Evolutionary conservation across 345 rosid genomes (phyloP).

Genomic region (Eucalyptus regnans): DNA sequence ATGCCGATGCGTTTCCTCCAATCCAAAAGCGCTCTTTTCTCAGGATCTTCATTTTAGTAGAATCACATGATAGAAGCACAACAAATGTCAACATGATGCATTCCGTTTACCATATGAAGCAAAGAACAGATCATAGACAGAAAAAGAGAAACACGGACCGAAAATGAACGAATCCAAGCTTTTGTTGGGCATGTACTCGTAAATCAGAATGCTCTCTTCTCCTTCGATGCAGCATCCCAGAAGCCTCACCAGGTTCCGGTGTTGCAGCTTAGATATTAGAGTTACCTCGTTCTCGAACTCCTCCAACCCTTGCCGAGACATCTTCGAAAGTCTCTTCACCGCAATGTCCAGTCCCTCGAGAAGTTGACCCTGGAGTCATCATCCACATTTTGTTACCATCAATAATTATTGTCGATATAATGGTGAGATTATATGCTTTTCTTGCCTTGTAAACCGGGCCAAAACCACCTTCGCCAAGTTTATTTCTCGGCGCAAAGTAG

Average conservation of each 20-base stretch:
- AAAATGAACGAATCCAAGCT: constrained; percentile 6
- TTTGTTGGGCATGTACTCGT: neutral
- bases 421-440: neutral
- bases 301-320: constrained; percentile 9
- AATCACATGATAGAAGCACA: neutral
- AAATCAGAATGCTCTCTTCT: neutral
- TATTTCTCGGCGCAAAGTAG: constrained; percentile 17
- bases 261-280: constrained; percentile 8
- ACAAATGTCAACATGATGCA: neutral
- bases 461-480: constrained; percentile 49
- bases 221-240: neutral
- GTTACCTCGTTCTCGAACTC: constrained; percentile 12
- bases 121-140: neutral
- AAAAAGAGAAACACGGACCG: neutral
- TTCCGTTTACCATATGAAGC: neutral
- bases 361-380: neutral
- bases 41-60: neutral
- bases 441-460: constrained; percentile 39
- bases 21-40: neutral
- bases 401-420: neutral
- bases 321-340: constrained; percentile 5
- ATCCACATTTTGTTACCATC: neutral
- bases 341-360: neutral
- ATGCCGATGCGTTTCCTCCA: neutral
- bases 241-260: neutral